Evolutionary conservation across 1,284 basidiomycete genomes (phyloP), one percentile per base, ranked within the genome.

Genomic region (Leucoagaricus sp.): DNA sequence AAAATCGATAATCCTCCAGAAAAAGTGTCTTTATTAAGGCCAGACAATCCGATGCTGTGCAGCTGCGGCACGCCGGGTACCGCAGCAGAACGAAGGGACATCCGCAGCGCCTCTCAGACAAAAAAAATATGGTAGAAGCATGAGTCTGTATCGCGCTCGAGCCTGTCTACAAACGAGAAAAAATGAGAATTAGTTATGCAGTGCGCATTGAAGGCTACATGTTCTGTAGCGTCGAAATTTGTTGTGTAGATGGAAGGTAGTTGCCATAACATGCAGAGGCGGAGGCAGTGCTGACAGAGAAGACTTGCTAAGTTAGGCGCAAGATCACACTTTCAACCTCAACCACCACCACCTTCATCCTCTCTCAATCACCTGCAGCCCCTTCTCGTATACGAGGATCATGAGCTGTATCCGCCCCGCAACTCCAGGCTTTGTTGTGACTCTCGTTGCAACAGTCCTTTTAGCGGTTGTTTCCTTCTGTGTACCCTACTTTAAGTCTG

Each of bases 381-480:
- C 49, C 28, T 38, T 38, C 52, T 21, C 36, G 40, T 21, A n/a
- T 33, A 53, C 40, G 58, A 29, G 19, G 34, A 47, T 42, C 52
- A 88, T 88, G 87, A 75, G 81, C 61, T 65, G 74, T 63, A 74
- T 91, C 57, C 83, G 87, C 36, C 89, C 89, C 59, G 92, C 91
- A 13, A 94, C 92, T 1, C 93, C 94, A 17, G 93, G 93, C 47
- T 91, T 93, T 65, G 50, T 95, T 50, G 77, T 92, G 61, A 93
- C 90, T 19, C 80, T 93, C 55, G 71, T 79, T 33, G 91, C 93
- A 0, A 86, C 91, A 1, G 72, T 81, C 59, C 75, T 94, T 41
- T 83, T 96, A 48, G 89, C 87, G 7, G 69, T 94, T 45, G 93
- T 94, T 36, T 87, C 89, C 19, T 95, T 96, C 76, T 91, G 86